Evolutionary conservation across 1,139 yeast genomes (phyloP), one percentile per base, ranked within the genome.

Genomic region (Kodamaea suecica): DNA sequence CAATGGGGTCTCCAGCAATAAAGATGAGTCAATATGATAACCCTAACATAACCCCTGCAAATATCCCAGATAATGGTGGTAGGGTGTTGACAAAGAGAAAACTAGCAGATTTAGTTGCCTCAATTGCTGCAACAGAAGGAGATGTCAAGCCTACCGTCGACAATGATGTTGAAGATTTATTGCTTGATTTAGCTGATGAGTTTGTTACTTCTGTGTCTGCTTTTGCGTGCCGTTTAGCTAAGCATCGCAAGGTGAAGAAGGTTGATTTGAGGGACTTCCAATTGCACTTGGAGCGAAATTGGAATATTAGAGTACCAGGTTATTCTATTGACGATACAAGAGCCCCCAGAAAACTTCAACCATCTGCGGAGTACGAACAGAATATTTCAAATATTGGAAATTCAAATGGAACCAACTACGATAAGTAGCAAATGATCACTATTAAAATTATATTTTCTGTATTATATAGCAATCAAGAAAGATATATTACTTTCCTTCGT

Each of bases 271-370:
- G 83, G 48, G 98, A 92, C 57, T 76, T 94, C 40, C 98, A 92
- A 59, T 63, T 92, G 38, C 96, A 92, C 57, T 68, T 92, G 48
- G 98, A 94, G 53, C 78, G 92, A 48, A 92, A 90, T 56, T 92
- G 97, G 97, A 90, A 90, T 54, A 84, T 92, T 39, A 75, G 95
- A 44, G 76, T 92, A 16, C 97, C 98, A 1, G 98, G 98, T 2
- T 86, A 80, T 57, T 75, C 94, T 8, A 76, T 86, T 42, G 98
- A 92, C 58, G 97, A 90, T 50, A 81, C 88, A 30, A 76, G 95
- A 48, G 78, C 87, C 43, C 80, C 87, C 15, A 73, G 95, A 49
- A 84, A 84, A 57, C 83, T 88, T 76, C 80, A 74, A 33, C 90
- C 97, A 3, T 79, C 84, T 29, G 59, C 75, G 11, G 66, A 77